Evolutionary conservation across 805 yeast species (phyloP).

Genomic region (Tetrapisispora nanseiensis): DNA sequence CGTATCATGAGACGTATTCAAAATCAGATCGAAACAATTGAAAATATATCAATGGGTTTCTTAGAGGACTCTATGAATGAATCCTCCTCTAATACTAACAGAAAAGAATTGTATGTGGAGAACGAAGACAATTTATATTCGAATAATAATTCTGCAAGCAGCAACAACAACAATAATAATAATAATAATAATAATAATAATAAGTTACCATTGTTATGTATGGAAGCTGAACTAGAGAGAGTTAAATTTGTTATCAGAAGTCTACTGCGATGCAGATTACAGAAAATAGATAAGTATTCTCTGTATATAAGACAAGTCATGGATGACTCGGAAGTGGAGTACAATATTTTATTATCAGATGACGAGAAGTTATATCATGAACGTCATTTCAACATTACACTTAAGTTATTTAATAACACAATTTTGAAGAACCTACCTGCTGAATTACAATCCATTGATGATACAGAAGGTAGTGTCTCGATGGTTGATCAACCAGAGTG

Average conservation of each 20-base stretch:
- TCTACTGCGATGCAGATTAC: constrained; percentile 67
- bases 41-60: constrained; percentile 69
- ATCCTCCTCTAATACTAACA: not conserved
- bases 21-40: constrained; percentile 65
- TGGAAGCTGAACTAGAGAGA: constrained; percentile 87
- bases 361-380: constrained; percentile 61
- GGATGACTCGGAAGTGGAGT: constrained; percentile 21
- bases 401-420: constrained; percentile 55
- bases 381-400: constrained; percentile 52
- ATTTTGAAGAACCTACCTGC: constrained; percentile 62
- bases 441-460: constrained; percentile 64
- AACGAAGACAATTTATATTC: not conserved
- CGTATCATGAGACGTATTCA: constrained; percentile 51
- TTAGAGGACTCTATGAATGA: constrained; percentile 33
- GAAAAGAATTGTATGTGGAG: not conserved
- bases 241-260: constrained; percentile 72
- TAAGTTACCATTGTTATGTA: constrained; percentile 69
- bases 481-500: constrained; percentile 79
- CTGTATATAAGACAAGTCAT: constrained; percentile 42
- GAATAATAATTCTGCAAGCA: no score
- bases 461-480: constrained; percentile 50
- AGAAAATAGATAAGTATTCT: constrained; percentile 63
- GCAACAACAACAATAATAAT: no score
- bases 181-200: constrained; percentile 18
- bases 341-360: constrained; percentile 35